Evolutionary conservation across 1,139 yeast species (phyloP).

Genomic region (Lodderomyces margitis): DNA sequence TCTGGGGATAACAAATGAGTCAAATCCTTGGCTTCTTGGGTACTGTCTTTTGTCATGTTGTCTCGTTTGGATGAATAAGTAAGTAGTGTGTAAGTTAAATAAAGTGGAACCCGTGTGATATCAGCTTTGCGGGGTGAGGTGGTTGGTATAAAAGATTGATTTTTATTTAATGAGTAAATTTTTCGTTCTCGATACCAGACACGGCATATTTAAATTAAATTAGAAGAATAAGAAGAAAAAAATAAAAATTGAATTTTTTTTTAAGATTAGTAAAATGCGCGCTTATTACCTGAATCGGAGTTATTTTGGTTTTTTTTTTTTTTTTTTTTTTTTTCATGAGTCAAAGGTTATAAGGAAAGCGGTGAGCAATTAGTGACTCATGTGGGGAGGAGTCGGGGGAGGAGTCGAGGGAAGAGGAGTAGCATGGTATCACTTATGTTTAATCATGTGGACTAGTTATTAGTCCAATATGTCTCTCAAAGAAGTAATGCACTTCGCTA

Average conservation of each 20-base stretch:
- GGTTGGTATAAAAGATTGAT: not conserved
- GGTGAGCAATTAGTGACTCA: not conserved
- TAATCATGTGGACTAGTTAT: too few relatives aligned
- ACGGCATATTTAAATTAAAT: too few relatives aligned
- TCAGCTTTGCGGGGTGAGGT: too few relatives aligned
- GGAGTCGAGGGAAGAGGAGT: too few relatives aligned
- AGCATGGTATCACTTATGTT: too few relatives aligned
- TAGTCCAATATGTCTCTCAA: too few relatives aligned
- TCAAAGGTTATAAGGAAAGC: not conserved
- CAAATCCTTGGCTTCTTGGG: slow-evolving; percentile 57
- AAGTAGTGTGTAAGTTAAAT: not conserved
- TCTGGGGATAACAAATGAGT: slow-evolving; percentile 75
- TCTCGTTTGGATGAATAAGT: not conserved
- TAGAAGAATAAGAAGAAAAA: not conserved
- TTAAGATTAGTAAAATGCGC: too few relatives aligned
- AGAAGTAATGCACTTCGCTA: too few relatives aligned
- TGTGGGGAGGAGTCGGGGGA: too few relatives aligned
- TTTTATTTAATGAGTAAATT: not conserved
- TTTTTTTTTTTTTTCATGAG: not conserved
- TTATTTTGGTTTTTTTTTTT: too few relatives aligned
- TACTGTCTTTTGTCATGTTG: slow-evolving; percentile 7
- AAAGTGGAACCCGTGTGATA: too few relatives aligned
- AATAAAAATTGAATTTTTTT: too few relatives aligned
- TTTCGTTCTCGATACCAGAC: not conserved
- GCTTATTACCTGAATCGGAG: slow-evolving; percentile 1